Percentiles rank a stretch among this genome's conserved stretches.
phyloP scores from a whole-genome alignment of 2,329 filamentous ascomycete genomes.

The Claviceps monticola region DNA sequence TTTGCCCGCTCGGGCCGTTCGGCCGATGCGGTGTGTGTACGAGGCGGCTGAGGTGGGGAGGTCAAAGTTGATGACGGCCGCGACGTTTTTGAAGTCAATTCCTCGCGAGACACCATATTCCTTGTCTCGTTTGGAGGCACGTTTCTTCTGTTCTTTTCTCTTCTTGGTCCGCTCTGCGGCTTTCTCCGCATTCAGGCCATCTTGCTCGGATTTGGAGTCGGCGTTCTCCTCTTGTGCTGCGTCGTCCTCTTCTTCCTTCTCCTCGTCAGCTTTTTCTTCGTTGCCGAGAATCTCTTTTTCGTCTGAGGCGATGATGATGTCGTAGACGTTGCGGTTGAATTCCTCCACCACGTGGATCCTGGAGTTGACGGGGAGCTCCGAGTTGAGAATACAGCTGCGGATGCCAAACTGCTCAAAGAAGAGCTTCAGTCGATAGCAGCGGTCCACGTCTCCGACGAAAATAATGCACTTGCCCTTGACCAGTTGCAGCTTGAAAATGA shows the following conservation, averaged over 20 bases:
- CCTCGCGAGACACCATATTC: conserved; percentile 90
- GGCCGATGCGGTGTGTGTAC: conserved; percentile 93
- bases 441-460: conserved; percentile 70
- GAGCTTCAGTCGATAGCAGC: conserved; percentile 81
- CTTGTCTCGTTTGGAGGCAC: conserved; percentile 53
- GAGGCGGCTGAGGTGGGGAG: conserved; percentile 77
- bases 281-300: conserved; percentile 73
- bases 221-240: conserved; percentile 21
- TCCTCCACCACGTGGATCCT: conserved; percentile 90
- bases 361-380: conserved; percentile 84
- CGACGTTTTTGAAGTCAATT: conserved; percentile 93
- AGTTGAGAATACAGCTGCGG: conserved; percentile 84
- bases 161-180: conserved; percentile 11
- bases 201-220: no score
- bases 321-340: conserved; percentile 93
- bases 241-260: conserved; percentile 29
- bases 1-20: conserved; percentile 82
- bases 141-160: conserved; percentile 14
- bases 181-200: conserved; percentile 9
- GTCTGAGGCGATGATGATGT: conserved; percentile 94
- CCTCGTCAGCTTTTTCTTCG: conserved; percentile 31
- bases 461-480: conserved; percentile 77
- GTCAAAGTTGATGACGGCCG: conserved; percentile 93
- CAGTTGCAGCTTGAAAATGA: conserved; percentile 88
- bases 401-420: conserved; percentile 97